These are phyloP conservation scores for Glycine soja DNA, from an alignment of 306 rosid species.

Conservation along the genomic window DNA sequence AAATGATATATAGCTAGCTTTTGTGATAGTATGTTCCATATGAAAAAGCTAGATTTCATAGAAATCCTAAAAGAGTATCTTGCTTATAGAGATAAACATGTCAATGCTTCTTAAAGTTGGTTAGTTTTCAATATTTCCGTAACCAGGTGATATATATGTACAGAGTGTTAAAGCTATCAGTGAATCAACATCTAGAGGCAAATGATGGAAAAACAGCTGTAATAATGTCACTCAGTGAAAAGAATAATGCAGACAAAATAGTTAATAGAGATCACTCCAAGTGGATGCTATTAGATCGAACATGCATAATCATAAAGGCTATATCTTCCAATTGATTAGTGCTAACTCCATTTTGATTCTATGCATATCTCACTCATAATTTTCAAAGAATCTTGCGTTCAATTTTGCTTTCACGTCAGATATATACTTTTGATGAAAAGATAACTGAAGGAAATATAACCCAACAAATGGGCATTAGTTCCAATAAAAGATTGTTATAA, in stretches of 20 bases:
- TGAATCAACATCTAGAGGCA: conserved; percentile 35
- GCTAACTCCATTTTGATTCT: not conserved
- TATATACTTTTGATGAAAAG: not conserved
- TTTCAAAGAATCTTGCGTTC: not conserved
- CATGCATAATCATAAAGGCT: conserved; percentile 35
- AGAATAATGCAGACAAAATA: conserved; percentile 43
- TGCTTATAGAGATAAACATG: conserved; percentile 36
- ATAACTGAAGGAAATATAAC: not conserved
- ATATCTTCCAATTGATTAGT: conserved; percentile 23
- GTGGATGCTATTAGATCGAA: conserved; percentile 34
- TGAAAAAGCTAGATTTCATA: conserved; percentile 19
- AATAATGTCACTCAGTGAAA: conserved; percentile 53
- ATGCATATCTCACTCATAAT: not conserved
- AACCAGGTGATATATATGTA: not conserved
- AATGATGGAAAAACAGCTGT: conserved; percentile 56
- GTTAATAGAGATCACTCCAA: conserved; percentile 37
- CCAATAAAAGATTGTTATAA: not conserved
- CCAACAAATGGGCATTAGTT: not conserved
- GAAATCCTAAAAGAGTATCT: conserved; percentile 24
- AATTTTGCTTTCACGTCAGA: conserved; percentile 25
- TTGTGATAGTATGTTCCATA: too few relatives aligned
- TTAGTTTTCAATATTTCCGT: conserved; percentile 26
- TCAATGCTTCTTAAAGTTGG: conserved; percentile 28
- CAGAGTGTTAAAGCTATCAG: conserved; percentile 38
- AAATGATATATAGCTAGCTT: not conserved